A percentile compares a stretch with the other conserved stretches of the same genome.
phyloP scores from a whole-genome alignment of 305 asterid species.

The Fraxinus albicans region DNA sequence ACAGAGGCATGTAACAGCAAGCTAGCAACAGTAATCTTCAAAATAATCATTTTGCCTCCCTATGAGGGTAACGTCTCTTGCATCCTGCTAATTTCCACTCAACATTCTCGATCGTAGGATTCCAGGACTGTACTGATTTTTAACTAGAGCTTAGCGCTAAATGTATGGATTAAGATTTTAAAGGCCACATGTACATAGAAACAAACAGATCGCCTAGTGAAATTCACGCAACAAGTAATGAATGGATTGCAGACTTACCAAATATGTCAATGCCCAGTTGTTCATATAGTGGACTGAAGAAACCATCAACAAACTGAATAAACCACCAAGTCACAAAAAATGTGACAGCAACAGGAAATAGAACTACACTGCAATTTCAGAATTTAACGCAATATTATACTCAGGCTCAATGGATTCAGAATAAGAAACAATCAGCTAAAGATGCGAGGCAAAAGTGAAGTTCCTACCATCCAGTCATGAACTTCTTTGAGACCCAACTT shows the following conservation, averaged over 20 bases:
- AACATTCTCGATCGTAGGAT: not conserved
- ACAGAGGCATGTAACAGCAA: not conserved
- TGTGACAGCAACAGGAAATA: constrained; percentile 86
- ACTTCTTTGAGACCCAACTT: constrained; percentile 90
- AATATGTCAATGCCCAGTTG: constrained; percentile 79
- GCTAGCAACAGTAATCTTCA: not conserved
- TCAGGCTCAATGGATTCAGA: constrained; percentile 12
- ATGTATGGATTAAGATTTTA: not conserved
- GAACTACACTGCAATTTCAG: constrained; percentile 76
- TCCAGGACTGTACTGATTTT: not conserved
- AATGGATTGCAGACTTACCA: constrained; percentile 44
- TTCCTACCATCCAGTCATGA: constrained; percentile 92
- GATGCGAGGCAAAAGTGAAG: constrained; percentile 22
- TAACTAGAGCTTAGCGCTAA: not conserved
- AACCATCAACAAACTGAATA: constrained; percentile 90
- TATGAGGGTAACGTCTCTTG: not conserved
- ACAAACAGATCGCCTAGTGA: not conserved
- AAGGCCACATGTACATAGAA: not conserved
- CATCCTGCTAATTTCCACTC: not conserved
- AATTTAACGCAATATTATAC: constrained; percentile 20
- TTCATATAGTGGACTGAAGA: constrained; percentile 88
- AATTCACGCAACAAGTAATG: not conserved
- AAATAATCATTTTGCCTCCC: not conserved
- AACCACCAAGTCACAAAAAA: constrained; percentile 95
- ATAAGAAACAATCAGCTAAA: not conserved